Base-by-base conservation (phyloP, 495 filamentous ascomycete species). In the Schizothecium vesticola region DNA sequence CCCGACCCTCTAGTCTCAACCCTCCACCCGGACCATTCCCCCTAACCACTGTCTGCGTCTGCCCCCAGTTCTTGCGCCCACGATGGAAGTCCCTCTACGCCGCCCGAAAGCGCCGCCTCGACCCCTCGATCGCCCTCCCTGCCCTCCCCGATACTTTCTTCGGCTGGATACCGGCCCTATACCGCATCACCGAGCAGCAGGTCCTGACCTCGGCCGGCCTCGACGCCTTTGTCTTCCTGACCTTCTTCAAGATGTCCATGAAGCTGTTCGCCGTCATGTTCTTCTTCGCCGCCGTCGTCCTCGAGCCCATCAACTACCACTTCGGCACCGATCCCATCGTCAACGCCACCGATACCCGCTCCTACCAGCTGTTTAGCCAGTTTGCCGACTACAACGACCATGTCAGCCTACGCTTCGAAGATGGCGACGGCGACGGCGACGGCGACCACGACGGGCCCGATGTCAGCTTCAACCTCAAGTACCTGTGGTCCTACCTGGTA, bases 81-180 rank as follows among this genome's bases (percentile, higher is more conserved):
- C 88, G 93, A 86, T 99, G 96, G 96, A 89, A 91, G 61, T 86
- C 88, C 28, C 86, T 99, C 16, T 99, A 98, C 77, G 93, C 94
- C 24, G 94, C 96, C 19, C 88, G 96, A 65, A 93, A 90, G 76
- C 85, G 88, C 72, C 87, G 88, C 71, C 81, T 83, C 70, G 80
- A 88, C 72, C 86, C 87, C 25, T 87, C 90, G n/a, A 86, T 88
- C n/a, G 80, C 82, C 13, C 81, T 98, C 29, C 96, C 96, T 5
- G 87, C 90, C 57, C 88, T 99, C 7, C 93, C 96, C 59, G 87
- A 93, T 73, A 89, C 85, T 36, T 89, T 97, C 73, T 91, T 98
- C 70, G 95, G 94, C 74, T 99, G 96, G 96, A 95, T 98, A 33
- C 89, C 92, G 2, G 87, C 88, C 11, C 81, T 99, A n/a, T 95